Evolutionary conservation across 176 grass and related monocot species (phyloP).

Genomic region (Musa troglodytarum): DNA sequence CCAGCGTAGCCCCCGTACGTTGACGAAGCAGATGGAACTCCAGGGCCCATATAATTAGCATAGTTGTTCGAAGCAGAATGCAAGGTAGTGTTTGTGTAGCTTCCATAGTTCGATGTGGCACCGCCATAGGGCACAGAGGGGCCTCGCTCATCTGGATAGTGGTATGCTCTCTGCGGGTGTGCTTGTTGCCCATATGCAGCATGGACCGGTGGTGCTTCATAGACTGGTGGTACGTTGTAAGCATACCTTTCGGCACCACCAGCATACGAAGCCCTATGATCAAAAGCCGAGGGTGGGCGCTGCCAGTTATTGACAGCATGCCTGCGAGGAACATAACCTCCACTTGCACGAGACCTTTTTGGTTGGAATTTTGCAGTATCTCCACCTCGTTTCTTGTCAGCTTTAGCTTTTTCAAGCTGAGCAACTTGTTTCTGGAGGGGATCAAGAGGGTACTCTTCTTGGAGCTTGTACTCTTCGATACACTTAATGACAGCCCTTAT

Average conservation of each 20-base stretch:
- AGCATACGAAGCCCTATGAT: constrained; percentile 13
- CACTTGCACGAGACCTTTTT: neutral
- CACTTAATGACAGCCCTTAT: constrained; percentile 22
- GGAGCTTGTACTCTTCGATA: constrained; percentile 65
- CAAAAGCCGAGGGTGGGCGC: constrained; percentile 23
- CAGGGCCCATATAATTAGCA: constrained; percentile 4
- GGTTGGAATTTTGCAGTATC: constrained; percentile 25
- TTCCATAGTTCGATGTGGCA: neutral
- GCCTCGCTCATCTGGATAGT: constrained; percentile 28
- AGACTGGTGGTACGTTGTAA: neutral
- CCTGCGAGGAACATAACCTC: neutral
- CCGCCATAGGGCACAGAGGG: constrained; percentile 24
- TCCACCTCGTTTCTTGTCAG: neutral
- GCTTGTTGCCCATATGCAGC: constrained; percentile 29
- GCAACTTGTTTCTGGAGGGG: constrained; percentile 61
- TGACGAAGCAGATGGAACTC: constrained; percentile 20
- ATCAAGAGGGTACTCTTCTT: constrained; percentile 47
- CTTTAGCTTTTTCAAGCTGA: constrained; percentile 52
- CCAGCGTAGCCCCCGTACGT: constrained; percentile 34
- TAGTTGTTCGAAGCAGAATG: constrained; percentile 16
- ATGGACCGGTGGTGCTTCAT: constrained; percentile 19
- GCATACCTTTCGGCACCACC: neutral
- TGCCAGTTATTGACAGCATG: constrained; percentile 26
- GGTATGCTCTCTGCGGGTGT: constrained; percentile 27
- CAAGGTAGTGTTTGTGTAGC: neutral